Evolutionary conservation across 306 rosid species (phyloP).

Genomic region (Trifolium subterraneum): DNA sequence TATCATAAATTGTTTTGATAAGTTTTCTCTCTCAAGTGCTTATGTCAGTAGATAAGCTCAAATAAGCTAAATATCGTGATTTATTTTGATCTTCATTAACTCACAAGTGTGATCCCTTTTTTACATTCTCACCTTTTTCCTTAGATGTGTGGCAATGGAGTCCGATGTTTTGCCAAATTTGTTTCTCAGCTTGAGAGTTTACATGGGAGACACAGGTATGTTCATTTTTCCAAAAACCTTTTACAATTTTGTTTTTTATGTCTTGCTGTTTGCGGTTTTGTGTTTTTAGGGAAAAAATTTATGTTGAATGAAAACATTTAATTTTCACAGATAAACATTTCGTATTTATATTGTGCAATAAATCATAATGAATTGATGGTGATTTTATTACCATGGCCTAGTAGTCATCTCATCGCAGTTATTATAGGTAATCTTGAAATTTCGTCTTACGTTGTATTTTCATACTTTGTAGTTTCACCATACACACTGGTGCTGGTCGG

Average conservation of each 20-base stretch:
- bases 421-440: not conserved
- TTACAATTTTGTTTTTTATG: not conserved
- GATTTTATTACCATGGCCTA: not conserved
- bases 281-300: not conserved
- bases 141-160: conserved; percentile 54
- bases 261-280: not conserved
- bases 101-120: not conserved
- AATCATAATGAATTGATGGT: conserved; percentile 19
- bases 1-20: not conserved
- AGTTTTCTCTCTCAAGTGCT: not conserved
- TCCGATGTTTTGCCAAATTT: conserved; percentile 81
- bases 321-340: not conserved
- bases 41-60: not conserved
- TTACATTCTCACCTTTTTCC: no score
- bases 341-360: not conserved
- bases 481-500: conserved; percentile 92
- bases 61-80: not conserved
- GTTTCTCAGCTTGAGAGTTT: conserved; percentile 78
- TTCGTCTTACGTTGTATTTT: not conserved
- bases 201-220: conserved; percentile 51
- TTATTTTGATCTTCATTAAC: not conserved
- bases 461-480: conserved; percentile 62
- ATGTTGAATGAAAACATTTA: not conserved
- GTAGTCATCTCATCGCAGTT: not conserved
- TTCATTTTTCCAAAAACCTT: not conserved